Base-by-base conservation (phyloP, 352 stramenopile species). In the Phytophthora uliginosa region DNA sequence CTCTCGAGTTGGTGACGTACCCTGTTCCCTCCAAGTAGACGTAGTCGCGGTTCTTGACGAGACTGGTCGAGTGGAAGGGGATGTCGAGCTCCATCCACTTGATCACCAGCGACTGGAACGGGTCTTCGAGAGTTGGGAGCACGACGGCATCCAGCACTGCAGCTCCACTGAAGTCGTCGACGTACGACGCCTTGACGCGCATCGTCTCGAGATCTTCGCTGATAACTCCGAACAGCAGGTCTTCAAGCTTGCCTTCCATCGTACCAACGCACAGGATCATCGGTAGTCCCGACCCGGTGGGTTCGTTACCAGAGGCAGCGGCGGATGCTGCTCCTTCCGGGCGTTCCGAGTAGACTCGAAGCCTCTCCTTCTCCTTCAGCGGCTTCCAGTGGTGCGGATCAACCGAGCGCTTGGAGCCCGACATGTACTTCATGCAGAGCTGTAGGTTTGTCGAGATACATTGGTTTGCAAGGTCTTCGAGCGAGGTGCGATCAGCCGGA, bases 11-110 rank as follows among this genome's bases (percentile, higher is more conserved):
- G 1, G 24, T 55, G 7, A 68, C 61, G 62, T 69, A 78, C 12
- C 74, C 74, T 4, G 70, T 77, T 4, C 66, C 70, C 47, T 81
- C 74, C 8, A 81, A 55, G 55, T 84, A 83, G 12, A 85, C 69
- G 60, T 83, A 85, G 68, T 85, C 78, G 47, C 78, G 70, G 66
- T 78, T 81, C 57, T 80, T 69, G 18, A 82, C 57, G 7, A 78
- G 42, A 20, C 24, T 74, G 0, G 73, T 80, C 31, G 54, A 67
- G 48, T 63, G 53, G 33, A 77, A 65, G 3, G 70, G 70, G 45
- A 77, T 73, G 38, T 77, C 70, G 22, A 77, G 63, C 70, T 77
- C 67, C 50, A 76, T 78, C 77, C 77, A 84, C 67, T 82, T 82
- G 52, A 84, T 52, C 13, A 71, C 53, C 0, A 84, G 47, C 26